phyloP scores from a whole-genome alignment of 129 eudicot species.

The Mikania micrantha region DNA sequence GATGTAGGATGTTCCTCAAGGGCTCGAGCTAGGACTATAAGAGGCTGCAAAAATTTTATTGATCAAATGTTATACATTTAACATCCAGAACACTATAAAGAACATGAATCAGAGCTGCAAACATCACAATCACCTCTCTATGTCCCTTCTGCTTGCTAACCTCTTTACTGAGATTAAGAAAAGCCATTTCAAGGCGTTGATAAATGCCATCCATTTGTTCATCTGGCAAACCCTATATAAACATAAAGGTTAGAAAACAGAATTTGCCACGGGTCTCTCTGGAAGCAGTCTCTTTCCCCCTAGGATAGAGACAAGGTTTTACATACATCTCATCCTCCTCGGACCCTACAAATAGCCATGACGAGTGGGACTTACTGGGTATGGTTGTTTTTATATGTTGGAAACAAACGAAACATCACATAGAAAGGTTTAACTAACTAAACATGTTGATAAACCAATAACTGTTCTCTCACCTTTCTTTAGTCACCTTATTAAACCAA shows the following conservation, averaged over 20 bases:
- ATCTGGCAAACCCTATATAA: conserved; percentile 31
- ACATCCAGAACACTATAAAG: not conserved
- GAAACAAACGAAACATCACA: not conserved
- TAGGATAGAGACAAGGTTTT: too few species aligned
- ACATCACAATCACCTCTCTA: conserved; percentile 39
- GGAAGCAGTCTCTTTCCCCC: too few species aligned
- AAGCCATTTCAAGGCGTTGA: conserved; percentile 58
- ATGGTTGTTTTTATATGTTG: too few species aligned
- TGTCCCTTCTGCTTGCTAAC: conserved; percentile 48
- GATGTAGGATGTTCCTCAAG: conserved; percentile 61
- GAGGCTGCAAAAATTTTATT: conserved; percentile 43
- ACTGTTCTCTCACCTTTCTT: not conserved
- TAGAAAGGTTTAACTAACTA: not conserved
- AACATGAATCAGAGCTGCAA: conserved; percentile 7
- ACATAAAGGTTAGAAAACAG: too few species aligned
- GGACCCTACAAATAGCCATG: too few species aligned
- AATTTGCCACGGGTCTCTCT: too few species aligned
- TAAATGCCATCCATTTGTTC: conserved; percentile 35
- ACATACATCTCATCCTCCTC: too few species aligned
- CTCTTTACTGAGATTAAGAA: conserved; percentile 45
- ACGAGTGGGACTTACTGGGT: too few species aligned
- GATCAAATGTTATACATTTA: not conserved
- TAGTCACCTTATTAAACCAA: not conserved
- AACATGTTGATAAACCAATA: not conserved
- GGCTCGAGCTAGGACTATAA: conserved; percentile 57